Evolutionary conservation across 2,329 filamentous ascomycete genomes (phyloP), one percentile per base, ranked within the genome.

Genomic region (Dactylonectria macrodidyma): DNA sequence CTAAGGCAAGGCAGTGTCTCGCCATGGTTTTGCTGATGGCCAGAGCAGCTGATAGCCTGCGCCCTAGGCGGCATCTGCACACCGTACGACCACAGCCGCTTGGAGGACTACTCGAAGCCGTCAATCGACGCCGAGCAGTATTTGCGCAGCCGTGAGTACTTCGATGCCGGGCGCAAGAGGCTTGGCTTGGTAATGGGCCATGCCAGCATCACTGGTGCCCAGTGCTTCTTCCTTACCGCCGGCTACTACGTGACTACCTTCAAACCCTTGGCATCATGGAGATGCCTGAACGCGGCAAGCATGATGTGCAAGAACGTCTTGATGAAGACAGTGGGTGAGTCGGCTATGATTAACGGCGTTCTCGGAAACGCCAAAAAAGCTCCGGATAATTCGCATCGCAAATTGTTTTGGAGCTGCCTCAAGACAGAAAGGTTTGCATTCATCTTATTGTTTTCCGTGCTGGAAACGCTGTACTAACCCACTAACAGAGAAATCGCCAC

Each of bases 51-150:
- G 19, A 57, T 46, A 26, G 36, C 54, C 38, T 57, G 36, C 36
- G 54, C 54, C 11, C 54, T 57, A 19, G 54, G 54, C 34, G 54
- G 54, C 26, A 57, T 57, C 34, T 57, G 54, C 54, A 57, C 34
- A 36, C 54, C 36, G 34, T 57, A 57, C 30, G 36, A 57, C 8
- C 34, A 57, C 12, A 30, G 34, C n/a, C 54, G 41, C 19, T n/a
- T 57, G n/a, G 54, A 57, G 24, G 54, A 57, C n/a, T 57, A 57
- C 11, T 57, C 54, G 36, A 30, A 46, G 54, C 54, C 54, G 54
- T 57, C 54, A 30, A 57, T 57, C 8, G 54, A 57, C 54, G 19
- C 54, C 14, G 54, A 57, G 34, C 54, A 57, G 34, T 46, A 57
- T 16, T 9, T 46, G 30, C 51, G 51, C 51, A 54, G 51, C 26